Evolutionary conservation across 768 basidiomycete species (phyloP).

Genomic region (Suillus placidus): DNA sequence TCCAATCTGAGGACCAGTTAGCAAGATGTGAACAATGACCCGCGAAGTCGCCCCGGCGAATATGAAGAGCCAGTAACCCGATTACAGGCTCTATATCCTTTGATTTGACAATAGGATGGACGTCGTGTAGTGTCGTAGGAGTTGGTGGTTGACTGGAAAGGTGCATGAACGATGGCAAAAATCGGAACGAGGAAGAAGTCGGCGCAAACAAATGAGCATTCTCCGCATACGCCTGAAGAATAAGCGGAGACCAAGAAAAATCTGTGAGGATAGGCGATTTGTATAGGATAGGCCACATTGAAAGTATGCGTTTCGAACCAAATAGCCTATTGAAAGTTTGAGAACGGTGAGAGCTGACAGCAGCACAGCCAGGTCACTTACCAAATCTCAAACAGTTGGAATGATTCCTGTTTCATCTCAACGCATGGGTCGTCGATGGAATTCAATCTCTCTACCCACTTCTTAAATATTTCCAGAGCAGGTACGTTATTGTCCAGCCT

Average conservation of each 20-base stretch:
- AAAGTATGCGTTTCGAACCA: slow-evolving; percentile 39
- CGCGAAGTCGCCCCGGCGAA: slow-evolving; percentile 59
- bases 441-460: slow-evolving; percentile 50
- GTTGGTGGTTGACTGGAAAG: slow-evolving; percentile 18
- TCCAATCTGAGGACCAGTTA: slow-evolving; percentile 43
- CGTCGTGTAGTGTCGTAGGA: slow-evolving; percentile 23
- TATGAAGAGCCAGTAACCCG: slow-evolving; percentile 58
- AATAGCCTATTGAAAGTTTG: slow-evolving; percentile 48
- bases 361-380: slow-evolving; percentile 26
- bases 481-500: slow-evolving; percentile 26
- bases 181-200: slow-evolving; percentile 18
- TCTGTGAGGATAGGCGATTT: slow-evolving; percentile 45
- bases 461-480: slow-evolving; percentile 42
- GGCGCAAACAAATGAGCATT: slow-evolving; percentile 49
- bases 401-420: slow-evolving; percentile 39
- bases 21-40: slow-evolving; percentile 49
- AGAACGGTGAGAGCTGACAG: not conserved
- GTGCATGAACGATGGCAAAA: slow-evolving; percentile 27
- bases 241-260: slow-evolving; percentile 65
- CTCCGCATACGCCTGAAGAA: slow-evolving; percentile 48
- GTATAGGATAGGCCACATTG: slow-evolving; percentile 50
- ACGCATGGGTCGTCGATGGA: slow-evolving; percentile 51
- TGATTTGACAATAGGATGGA: slow-evolving; percentile 26
- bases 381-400: slow-evolving; percentile 57
- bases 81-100: slow-evolving; percentile 37